phyloP scores from a whole-genome alignment of 345 rosid genomes.

The Geranium brycei region DNA sequence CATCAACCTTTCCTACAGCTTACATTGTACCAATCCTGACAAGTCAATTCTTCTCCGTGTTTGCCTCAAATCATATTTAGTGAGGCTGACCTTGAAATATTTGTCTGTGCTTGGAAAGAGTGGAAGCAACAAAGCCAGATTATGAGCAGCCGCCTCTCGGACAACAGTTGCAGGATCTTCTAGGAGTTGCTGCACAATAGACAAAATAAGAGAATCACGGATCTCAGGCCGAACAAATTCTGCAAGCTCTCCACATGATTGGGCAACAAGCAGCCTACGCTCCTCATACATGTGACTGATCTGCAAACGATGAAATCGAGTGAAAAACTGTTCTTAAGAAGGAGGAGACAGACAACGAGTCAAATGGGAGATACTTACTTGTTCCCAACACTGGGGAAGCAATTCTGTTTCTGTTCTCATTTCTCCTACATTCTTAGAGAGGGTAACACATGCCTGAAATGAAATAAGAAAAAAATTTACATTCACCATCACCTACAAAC shows the following conservation, averaged over 20 bases:
- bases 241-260: constrained; percentile 96
- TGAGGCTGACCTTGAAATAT: constrained; percentile 98
- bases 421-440: constrained; percentile 90
- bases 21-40: constrained; percentile 58
- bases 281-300: constrained; percentile 93
- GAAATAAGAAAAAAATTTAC: constrained; percentile 11
- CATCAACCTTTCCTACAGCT: constrained; percentile 66
- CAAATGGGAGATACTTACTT: constrained; percentile 39
- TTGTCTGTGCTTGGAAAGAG: constrained; percentile 82
- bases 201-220: constrained; percentile 90
- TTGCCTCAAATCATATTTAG: constrained; percentile 58
- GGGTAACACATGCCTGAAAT: constrained; percentile 84
- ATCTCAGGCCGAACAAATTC: constrained; percentile 87
- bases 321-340: neutral
- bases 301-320: constrained; percentile 31
- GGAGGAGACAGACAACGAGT: constrained; percentile 1
- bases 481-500: neutral
- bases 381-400: constrained; percentile 99
- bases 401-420: constrained; percentile 96
- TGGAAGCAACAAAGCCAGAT: constrained; percentile 88
- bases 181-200: constrained; percentile 77
- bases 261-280: constrained; percentile 95
- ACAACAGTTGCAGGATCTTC: constrained; percentile 94
- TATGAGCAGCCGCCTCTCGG: constrained; percentile 89
- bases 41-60: constrained; percentile 68